These are phyloP conservation scores for Scedosporium dehoogii DNA, from an alignment of 2,329 filamentous ascomycete species.

Conservation along the genomic window DNA sequence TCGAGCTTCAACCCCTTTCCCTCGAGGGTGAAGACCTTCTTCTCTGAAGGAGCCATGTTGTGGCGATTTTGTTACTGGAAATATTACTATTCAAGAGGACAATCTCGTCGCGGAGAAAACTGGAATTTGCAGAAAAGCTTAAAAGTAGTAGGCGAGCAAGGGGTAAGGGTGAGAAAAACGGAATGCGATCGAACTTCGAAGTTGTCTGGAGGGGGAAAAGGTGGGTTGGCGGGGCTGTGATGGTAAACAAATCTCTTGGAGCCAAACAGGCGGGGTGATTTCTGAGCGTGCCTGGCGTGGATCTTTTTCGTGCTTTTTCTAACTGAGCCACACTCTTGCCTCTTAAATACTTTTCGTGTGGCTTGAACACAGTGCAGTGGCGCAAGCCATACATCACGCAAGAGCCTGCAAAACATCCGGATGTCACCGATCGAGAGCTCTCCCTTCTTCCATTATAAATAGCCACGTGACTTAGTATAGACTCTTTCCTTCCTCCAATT, in stretches of 20 bases:
- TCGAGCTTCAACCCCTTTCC: conserved; percentile 89
- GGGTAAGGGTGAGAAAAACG: background rate
- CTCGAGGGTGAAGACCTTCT: conserved; percentile 78
- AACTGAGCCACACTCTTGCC: background rate
- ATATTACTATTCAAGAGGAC: background rate
- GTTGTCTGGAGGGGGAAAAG: background rate
- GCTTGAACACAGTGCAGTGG: background rate
- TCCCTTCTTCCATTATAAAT: too few species aligned
- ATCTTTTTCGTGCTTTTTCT: background rate
- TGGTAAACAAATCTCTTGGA: conserved; percentile 1
- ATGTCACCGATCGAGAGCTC: too few species aligned
- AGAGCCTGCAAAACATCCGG: background rate
- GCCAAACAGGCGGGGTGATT: background rate
- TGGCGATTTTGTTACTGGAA: background rate
- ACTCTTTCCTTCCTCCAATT: too few species aligned
- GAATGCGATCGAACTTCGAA: background rate
- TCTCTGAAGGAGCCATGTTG: conserved; percentile 35
- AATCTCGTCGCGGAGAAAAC: background rate
- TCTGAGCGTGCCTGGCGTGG: background rate
- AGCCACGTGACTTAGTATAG: too few species aligned
- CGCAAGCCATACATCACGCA: background rate
- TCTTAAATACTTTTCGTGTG: background rate
- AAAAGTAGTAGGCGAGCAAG: background rate
- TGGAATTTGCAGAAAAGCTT: background rate
- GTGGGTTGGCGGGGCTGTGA: conserved; percentile 2